Base-by-base conservation (phyloP, 1,139 yeast species). In the Casaregolazyma suthepensis region DNA sequence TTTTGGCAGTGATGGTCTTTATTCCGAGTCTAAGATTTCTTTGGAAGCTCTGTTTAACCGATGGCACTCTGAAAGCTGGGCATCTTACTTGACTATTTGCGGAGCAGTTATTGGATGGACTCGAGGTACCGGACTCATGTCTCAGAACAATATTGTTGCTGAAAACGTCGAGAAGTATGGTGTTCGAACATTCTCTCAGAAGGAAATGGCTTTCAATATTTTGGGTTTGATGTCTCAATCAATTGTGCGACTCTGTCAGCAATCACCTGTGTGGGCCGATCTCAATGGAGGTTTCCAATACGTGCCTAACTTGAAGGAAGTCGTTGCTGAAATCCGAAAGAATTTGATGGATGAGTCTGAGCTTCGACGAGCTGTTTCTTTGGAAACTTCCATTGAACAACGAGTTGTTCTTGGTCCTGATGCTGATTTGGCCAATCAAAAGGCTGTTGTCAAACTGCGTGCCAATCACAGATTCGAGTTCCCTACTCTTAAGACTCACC, bases 61-160 rank as follows among this genome's bases (percentile, higher is more conserved):
- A 80, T 93, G 99, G 99, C 81, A 85, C 74, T 91, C 98, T 51
- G 99, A 93, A 79, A 88, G 91, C 59, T 93, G 99, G 99, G 85
- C 85, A 53, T 78, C 87, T 62, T 94, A 88, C 77, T 84, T 93
- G 75, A 93, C 98, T 59, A 79, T 93, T 59, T 91, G 98, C 74
- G 99, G 99, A 79, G 97, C 98, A 52, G 82, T 93, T 62, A 93
- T 93, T 73, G 99, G 99, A 70, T 93, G 99, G 99, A 93, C 99
- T 60, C 89, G 99, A 81, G 99, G 99, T 74, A 93, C 99, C 59
- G 99, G 99, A 70, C 84, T 93, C 70, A 93, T 93, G 99, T 80
- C 91, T 67, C 97, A 86, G 65, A 93, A 93, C 80, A 93, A 93
- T 77, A 86, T 90, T 70, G 89, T 93, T 71, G 97, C 99, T 57